phyloP scores from a whole-genome alignment of 345 rosid genomes.

The Eucalyptus lansdowneana region DNA sequence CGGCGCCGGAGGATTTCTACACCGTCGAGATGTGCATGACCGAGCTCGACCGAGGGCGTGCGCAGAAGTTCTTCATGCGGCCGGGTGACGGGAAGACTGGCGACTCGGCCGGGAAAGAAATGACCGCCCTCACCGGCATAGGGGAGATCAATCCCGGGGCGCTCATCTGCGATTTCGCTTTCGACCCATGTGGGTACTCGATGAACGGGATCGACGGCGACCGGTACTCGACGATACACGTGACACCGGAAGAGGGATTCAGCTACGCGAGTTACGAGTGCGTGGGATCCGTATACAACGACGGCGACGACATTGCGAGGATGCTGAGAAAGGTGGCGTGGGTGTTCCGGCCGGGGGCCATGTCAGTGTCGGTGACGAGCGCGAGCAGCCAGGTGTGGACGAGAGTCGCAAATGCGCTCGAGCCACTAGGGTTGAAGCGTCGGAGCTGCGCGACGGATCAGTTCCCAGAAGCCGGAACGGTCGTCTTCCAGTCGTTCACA shows the following conservation, averaged over 20 bases:
- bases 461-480: constrained; percentile 60
- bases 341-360: constrained; percentile 64
- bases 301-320: constrained; percentile 25
- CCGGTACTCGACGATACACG: constrained; percentile 96
- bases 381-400: constrained; percentile 38
- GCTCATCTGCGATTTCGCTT: constrained; percentile 74
- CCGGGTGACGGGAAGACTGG: constrained; percentile 31
- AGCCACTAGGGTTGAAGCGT: constrained; percentile 64
- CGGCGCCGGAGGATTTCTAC: constrained; percentile 4
- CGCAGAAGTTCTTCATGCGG: constrained; percentile 43
- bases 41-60: constrained; percentile 61
- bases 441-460: constrained; percentile 59
- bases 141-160: constrained; percentile 51
- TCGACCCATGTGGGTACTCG: constrained; percentile 97
- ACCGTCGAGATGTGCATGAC: constrained; percentile 95
- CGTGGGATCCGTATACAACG: constrained; percentile 55
- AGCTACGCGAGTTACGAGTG: constrained; percentile 96
- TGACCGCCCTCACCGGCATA: constrained; percentile 75
- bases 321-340: constrained; percentile 48
- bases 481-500: constrained; percentile 76
- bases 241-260: constrained; percentile 91
- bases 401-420: constrained; percentile 46
- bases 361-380: constrained; percentile 69
- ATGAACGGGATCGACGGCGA: constrained; percentile 88
- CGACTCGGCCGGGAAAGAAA: constrained; percentile 55